Percentiles rank a stretch among this genome's conserved stretches.
Evolutionary conservation across 225 moss, liverwort and hornwort species (phyloP).

Genomic region (Sphagnum contortum): DNA sequence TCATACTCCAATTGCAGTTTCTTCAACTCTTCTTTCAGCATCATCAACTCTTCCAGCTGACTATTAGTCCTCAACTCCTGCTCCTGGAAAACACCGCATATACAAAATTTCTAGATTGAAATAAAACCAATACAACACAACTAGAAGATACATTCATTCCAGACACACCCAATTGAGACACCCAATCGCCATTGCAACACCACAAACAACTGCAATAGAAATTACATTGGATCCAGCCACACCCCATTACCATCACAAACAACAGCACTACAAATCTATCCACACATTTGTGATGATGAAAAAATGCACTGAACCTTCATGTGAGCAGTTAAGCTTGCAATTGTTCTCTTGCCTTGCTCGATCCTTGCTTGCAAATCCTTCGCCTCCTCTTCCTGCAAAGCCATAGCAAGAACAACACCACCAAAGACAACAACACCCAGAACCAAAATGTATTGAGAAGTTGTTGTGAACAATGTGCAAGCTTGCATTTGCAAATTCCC

Average conservation of each 20-base stretch:
- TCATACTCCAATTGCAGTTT: conserved; percentile 37
- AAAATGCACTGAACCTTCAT: too few species aligned
- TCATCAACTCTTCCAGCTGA: conserved; percentile 41
- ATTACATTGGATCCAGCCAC: neutral
- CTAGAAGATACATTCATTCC: too few species aligned
- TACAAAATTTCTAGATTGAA: neutral
- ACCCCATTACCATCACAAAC: neutral
- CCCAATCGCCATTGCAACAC: too few species aligned
- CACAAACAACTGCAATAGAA: too few species aligned
- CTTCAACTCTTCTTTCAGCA: conserved; percentile 44
- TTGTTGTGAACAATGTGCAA: neutral
- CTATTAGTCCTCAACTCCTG: conserved; percentile 45
- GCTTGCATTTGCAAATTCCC: too few species aligned
- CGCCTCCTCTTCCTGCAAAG: conserved; percentile 45
- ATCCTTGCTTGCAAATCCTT: conserved; percentile 48
- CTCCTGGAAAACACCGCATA: conserved; percentile 28
- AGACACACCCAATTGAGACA: too few species aligned
- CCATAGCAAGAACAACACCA: too few species aligned
- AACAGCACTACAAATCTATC: neutral
- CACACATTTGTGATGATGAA: neutral
- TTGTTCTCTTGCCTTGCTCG: conserved; percentile 58
- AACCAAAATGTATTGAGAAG: neutral
- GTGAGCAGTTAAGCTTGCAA: conserved; percentile 21
- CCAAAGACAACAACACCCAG: neutral
- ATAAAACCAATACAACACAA: neutral